Evolutionary conservation across 768 basidiomycete species (phyloP), one percentile per base, ranked within the genome.

Genomic region (Pholiota molesta): DNA sequence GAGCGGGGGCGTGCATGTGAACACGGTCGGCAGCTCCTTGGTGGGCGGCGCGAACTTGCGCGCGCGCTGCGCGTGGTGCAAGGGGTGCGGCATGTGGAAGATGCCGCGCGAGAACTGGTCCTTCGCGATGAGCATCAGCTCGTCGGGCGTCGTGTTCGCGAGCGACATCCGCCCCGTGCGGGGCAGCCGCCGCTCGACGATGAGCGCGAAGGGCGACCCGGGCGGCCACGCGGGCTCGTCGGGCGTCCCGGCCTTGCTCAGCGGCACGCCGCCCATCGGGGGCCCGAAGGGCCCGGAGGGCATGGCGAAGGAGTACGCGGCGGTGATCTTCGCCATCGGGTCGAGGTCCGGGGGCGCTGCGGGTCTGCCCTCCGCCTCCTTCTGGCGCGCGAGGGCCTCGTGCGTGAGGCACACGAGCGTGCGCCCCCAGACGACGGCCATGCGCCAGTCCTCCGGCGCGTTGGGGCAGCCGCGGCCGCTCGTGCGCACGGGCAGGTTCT

Each of bases 91-190:
- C 88, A 89, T 88, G 69, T 88, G 84, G 69, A 90, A 85, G 60
- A 89, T 88, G 6, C 87, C 89, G 21, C 87, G 77, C 5, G 83
- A 83, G 69, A 89, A 88, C 63, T 89, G 88, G 71, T 89, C 89
- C 77, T 86, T 85, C 8, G 89, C 87, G 33, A 87, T 77, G 16
- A 80, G 71, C 72, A 89, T 74, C 44, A 90, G 71, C 47, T 87
- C 86, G 69, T 83, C 72, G 6, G 84, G 76, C 14, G 75, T 71
- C 3, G 79, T 75, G 5, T 69, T 70, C 17, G 73, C 66, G 9
- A 87, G 72, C 10, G 79, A 74, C 75, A 85, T 80, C 52, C 84
- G 78, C 10, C 77, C 73, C 16, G 83, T 82, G 19, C 81, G 71
- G 2, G 84, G 84, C 13, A 84, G 82, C 14, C 85, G 76, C 5